Percentiles rank a stretch among this genome's conserved stretches.
Conservation (phyloP, 257 asterid species). For the Jasminum sambac region DNA sequence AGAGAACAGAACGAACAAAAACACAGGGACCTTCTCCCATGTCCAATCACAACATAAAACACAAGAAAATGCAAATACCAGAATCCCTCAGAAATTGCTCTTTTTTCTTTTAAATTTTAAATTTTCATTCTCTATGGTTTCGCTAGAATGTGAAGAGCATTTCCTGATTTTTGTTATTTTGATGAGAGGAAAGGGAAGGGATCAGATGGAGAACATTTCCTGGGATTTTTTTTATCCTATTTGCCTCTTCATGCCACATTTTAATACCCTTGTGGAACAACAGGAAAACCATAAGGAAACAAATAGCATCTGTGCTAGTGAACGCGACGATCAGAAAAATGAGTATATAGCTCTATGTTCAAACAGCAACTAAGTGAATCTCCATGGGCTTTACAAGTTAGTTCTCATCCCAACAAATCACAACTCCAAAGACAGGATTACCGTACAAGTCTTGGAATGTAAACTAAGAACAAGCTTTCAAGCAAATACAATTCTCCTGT, state of each 20-base stretch:
- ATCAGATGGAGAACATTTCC: too few relatives aligned
- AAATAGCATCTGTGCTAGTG: background rate
- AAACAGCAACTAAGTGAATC: conserved; percentile 1
- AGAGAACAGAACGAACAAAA: conserved; percentile 12
- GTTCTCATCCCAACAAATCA: conserved; percentile 8
- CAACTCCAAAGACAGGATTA: background rate
- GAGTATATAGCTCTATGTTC: background rate
- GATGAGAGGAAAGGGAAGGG: background rate
- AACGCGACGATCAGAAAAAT: background rate
- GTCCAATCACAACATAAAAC: conserved; percentile 7
- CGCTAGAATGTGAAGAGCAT: background rate
- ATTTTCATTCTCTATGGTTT: conserved; percentile 11
- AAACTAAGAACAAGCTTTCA: conserved; percentile 11
- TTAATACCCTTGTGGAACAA: background rate
- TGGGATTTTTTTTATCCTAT: conserved; percentile 11
- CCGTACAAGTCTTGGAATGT: background rate
- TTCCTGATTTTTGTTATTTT: background rate
- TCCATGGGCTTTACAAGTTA: background rate
- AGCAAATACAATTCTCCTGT: conserved; percentile 4
- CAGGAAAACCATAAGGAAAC: background rate
- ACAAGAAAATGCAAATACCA: background rate
- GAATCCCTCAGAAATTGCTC: background rate
- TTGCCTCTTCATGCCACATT: conserved; percentile 5
- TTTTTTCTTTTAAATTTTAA: background rate
- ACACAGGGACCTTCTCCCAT: conserved; percentile 1